Evolutionary conservation across 106 monocot species (phyloP), one percentile per base, ranked within the genome.

Genomic region (Hemerocallis citrina): DNA sequence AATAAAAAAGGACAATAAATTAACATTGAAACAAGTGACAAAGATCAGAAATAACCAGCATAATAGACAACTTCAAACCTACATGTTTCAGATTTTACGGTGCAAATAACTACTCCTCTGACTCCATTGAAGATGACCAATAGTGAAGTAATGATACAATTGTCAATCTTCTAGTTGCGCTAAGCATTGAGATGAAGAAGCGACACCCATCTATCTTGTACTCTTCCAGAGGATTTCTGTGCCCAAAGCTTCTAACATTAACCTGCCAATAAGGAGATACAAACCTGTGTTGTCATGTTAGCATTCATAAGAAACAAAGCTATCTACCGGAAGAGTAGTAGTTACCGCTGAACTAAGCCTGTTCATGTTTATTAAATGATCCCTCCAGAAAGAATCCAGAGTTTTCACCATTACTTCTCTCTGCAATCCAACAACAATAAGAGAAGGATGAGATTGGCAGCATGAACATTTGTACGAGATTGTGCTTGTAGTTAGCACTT

Each of bases 141-240:
- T 80, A 98, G 17, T 88, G 84, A 31, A 98, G 37, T 45, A 91
- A 72, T 2, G 98, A 85, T 78, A 88, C 86, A 43, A 98, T 68
- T 10, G 84, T 92, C 69, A 88, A 41, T 68, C 92, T 68, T 25
- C 98, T 63, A 27, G 88, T 98, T 52, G 98, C 91, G 69, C 91
- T 85, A 23, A 98, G 88, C 98, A 98, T 98, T 43, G 98, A 98
- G 51, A 98, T 98, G 75, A 98, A 98, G 70, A 98, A 98, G 40
- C 90, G 81, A 64, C 98, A 98, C 5, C 98, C 98, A 69, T 98
- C 98, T 73, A 98, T 98, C 63, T 98, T 98, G 81, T 98, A 98
- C 56, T 98, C 98, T 73, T 98, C 98, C 5, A 98, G 74, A 34
- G 98, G 98, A 75, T 98, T 88, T 75, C 98, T 81, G 24, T 92